Percentiles rank a stretch among this genome's conserved stretches.
Evolutionary conservation across 495 filamentous ascomycete genomes (phyloP).

Genomic region (Aspergillus steynii): DNA sequence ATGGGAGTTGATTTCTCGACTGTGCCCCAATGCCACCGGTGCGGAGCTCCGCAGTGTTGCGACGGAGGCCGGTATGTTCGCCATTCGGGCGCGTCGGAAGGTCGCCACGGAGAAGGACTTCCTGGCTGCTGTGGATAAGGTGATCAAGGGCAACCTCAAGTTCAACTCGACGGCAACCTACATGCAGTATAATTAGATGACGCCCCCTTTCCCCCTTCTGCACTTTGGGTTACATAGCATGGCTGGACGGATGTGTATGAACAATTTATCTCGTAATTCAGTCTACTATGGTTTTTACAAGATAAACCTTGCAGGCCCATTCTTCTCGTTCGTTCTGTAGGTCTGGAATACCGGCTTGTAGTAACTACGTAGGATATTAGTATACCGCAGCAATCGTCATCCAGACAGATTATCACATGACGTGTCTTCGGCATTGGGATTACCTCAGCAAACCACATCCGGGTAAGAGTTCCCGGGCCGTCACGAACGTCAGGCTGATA

Average conservation of each 20-base stretch:
- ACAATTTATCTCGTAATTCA: conserved; percentile 19
- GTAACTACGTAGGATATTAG: too few species aligned
- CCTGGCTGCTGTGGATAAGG: conserved; percentile 95
- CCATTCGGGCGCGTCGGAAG: conserved; percentile 94
- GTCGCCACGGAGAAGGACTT: conserved; percentile 99
- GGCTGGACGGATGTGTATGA: conserved; percentile 28
- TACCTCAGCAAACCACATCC: conserved; percentile 2
- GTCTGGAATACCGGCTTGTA: too few species aligned
- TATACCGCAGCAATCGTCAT: too few species aligned
- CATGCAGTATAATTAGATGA: conserved; percentile 93
- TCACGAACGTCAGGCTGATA: too few species aligned
- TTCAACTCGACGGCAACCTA: conserved; percentile 99
- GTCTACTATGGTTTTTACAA: conserved; percentile 14
- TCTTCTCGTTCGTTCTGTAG: not conserved
- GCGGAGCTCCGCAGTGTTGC: conserved; percentile 93
- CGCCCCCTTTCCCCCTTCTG: conserved; percentile 5
- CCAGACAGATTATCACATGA: conserved; percentile 14
- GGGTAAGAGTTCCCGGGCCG: too few species aligned
- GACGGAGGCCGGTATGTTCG: conserved; percentile 99
- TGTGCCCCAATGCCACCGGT: conserved; percentile 96
- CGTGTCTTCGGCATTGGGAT: conserved; percentile 1
- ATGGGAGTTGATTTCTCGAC: conserved; percentile 94
- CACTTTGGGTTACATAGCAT: conserved; percentile 22
- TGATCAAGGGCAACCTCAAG: conserved; percentile 98
- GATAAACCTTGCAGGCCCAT: not conserved